These are phyloP conservation scores for Pythium aquatile DNA, from an alignment of 352 stramenopile genomes.

Conservation along the genomic window DNA sequence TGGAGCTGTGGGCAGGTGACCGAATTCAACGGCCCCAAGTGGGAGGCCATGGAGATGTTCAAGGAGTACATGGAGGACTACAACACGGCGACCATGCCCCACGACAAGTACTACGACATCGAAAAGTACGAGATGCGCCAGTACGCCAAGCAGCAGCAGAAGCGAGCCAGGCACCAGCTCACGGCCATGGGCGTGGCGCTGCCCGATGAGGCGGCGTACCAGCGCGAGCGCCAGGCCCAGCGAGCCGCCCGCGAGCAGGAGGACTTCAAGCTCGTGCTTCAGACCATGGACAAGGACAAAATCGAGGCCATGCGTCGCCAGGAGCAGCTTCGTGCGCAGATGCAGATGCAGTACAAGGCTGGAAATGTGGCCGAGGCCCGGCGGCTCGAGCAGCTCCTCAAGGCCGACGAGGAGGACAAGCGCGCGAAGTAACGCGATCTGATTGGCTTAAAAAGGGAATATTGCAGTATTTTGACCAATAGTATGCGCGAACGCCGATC, in stretches of 20 bases:
- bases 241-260: slow-evolving; percentile 63
- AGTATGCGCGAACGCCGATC: neutral
- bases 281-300: slow-evolving; percentile 85
- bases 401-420: slow-evolving; percentile 22
- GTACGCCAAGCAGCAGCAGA: slow-evolving; percentile 84
- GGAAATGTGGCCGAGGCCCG: slow-evolving; percentile 84
- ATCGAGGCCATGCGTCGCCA: slow-evolving; percentile 86
- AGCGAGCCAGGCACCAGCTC: slow-evolving; percentile 30
- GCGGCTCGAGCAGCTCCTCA: slow-evolving; percentile 75
- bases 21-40: slow-evolving; percentile 85
- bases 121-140: slow-evolving; percentile 97
- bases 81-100: slow-evolving; percentile 96
- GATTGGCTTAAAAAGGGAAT: slow-evolving; percentile 1
- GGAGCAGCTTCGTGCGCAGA: slow-evolving; percentile 79
- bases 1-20: slow-evolving; percentile 35
- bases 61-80: slow-evolving; percentile 96
- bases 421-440: slow-evolving; percentile 1
- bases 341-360: slow-evolving; percentile 90
- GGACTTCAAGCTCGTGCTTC: slow-evolving; percentile 73
- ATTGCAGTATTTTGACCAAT: slow-evolving; percentile 1
- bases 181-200: neutral
- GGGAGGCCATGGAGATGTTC: slow-evolving; percentile 89
- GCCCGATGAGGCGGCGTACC: slow-evolving; percentile 63
- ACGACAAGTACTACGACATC: slow-evolving; percentile 98
- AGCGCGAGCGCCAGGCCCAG: slow-evolving; percentile 50